Conservation (phyloP, 257 asterid genomes). For the Petunia axillaris region DNA sequence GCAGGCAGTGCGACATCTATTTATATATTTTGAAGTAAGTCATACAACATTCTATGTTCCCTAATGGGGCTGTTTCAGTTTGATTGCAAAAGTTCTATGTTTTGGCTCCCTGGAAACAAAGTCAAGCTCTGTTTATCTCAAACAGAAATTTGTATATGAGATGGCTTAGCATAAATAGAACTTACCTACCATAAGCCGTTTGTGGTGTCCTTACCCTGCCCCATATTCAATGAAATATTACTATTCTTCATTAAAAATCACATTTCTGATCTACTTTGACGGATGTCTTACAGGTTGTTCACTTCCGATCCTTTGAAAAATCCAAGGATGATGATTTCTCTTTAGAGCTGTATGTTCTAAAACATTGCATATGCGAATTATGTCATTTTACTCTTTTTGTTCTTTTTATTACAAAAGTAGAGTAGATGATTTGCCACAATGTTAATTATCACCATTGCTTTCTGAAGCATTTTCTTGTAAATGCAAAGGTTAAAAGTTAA, state of each 20-base stretch:
- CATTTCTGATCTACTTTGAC: neutral
- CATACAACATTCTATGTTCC: neutral
- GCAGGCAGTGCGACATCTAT: neutral
- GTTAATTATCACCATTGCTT: neutral
- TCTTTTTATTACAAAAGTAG: neutral
- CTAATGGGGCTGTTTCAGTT: neutral
- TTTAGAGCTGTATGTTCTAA: slow-evolving; percentile 76
- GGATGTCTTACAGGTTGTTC: slow-evolving; percentile 62
- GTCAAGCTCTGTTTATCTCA: neutral
- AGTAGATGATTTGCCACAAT: neutral
- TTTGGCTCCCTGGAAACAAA: slow-evolving; percentile 5
- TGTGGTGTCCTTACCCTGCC: no score
- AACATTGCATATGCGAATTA: neutral
- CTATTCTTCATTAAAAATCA: no score
- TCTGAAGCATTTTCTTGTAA: slow-evolving; percentile 31
- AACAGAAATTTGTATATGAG: no score
- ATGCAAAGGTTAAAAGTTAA: slow-evolving; percentile 75
- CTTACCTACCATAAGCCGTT: no score
- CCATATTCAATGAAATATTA: no score
- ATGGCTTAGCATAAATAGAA: no score
- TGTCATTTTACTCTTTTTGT: no score
- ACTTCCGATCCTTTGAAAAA: slow-evolving; percentile 78
- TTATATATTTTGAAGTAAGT: neutral
- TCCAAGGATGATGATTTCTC: slow-evolving; percentile 90
- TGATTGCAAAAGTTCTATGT: neutral